Evolutionary conservation across 2,329 filamentous ascomycete species (phyloP), one percentile per base, ranked within the genome.

Genomic region (Fusarium tricinctum): DNA sequence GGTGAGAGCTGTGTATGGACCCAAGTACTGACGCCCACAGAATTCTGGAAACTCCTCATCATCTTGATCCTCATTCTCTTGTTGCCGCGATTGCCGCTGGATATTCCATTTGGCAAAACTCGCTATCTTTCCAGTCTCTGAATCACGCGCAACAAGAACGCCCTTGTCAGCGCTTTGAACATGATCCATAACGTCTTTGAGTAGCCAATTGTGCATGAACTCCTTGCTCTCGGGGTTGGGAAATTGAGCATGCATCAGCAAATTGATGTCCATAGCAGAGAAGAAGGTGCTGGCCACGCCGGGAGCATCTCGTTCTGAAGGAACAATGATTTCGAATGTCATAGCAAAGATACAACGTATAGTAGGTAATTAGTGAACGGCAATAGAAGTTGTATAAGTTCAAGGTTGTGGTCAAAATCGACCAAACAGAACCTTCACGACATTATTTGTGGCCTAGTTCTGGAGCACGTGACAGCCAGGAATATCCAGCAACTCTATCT

Each of bases 231-330:
- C 70, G 8, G 66, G 50, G 8, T 73, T 77, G 15, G 81, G 80
- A 53, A 82, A 81, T 62, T 82, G 79, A 2, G 78, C 78, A 55
- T 81, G 79, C 44, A 80, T 77, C 23, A 82, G 62, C 14, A 76
- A 63, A 66, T 82, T 81, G 38, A 70, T 60, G 45, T 78, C 73
- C 81, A 81, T 82, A 45, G 81, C 78, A 10, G 70, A 63, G 17
- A 82, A 63, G 62, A 82, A 80, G 52, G 81, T 76, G 40, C 66
- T 69, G 9, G 75, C 71, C 30, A 77, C 56, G 19, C 64, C 66
- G 8, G 62, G 40, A 17, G 72, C 73, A 19, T 77, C 74, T 13
- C 66, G 56, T 38, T 68, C 67, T 7, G 71, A 69, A 20, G 77
- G 76, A 10, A 73, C 58, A 20, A 59, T 42, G 13, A 78, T 71